Percentiles rank a stretch among this genome's conserved stretches.
phyloP scores from a whole-genome alignment of 108 stramenopile species.

The Nitzschia inconspicua region DNA sequence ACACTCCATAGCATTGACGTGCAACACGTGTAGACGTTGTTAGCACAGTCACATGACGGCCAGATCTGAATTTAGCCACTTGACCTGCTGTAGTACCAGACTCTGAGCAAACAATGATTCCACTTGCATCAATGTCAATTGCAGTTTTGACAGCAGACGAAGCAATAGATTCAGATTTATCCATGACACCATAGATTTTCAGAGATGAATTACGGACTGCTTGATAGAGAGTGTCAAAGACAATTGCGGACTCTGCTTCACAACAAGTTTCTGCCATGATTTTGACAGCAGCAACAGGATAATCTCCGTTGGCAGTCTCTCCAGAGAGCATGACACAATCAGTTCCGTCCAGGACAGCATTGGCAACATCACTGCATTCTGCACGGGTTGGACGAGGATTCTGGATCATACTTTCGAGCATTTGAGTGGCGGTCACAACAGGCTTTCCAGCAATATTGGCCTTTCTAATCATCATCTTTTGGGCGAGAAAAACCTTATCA shows the following conservation, averaged over 20 bases:
- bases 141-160: slow-evolving; percentile 97
- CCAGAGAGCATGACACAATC: slow-evolving; percentile 93
- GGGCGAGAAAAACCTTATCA: slow-evolving; percentile 96
- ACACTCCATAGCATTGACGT: slow-evolving; percentile 76
- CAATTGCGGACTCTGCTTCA: slow-evolving; percentile 86
- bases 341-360: slow-evolving; percentile 97
- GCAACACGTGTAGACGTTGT: slow-evolving; percentile 79
- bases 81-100: slow-evolving; percentile 91
- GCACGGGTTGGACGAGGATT: slow-evolving; percentile 99
- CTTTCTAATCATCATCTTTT: slow-evolving; percentile 96
- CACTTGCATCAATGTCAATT: slow-evolving; percentile 88
- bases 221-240: slow-evolving; percentile 73
- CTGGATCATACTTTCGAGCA: slow-evolving; percentile 96
- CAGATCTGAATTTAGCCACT: slow-evolving; percentile 96
- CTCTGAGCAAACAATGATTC: slow-evolving; percentile 92
- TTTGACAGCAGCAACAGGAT: slow-evolving; percentile 69
- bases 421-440: slow-evolving; percentile 97
- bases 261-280: slow-evolving; percentile 94
- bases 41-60: slow-evolving; percentile 84
- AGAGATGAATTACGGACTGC: slow-evolving; percentile 81
- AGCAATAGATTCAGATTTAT: slow-evolving; percentile 86
- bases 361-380: slow-evolving; percentile 98
- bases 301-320: slow-evolving; percentile 47
- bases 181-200: slow-evolving; percentile 52
- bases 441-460: slow-evolving; percentile 95